Base-by-base conservation (phyloP, 2,329 filamentous ascomycete species). In the Botryotinia narcissicola region DNA sequence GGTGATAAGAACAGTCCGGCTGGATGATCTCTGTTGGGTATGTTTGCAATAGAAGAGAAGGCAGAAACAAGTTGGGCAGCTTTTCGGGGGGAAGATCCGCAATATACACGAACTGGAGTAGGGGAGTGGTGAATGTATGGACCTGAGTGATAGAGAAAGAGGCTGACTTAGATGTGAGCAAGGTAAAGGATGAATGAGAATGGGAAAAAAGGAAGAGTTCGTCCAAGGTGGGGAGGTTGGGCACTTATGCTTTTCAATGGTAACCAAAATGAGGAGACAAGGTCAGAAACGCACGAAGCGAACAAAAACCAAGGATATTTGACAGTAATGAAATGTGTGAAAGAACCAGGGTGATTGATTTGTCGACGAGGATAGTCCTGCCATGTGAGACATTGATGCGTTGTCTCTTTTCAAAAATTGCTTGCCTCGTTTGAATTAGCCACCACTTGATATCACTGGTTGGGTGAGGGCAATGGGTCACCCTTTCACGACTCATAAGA, bases 371-470 rank as follows among this genome's bases (percentile, higher is more conserved):
- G 72, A 71, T 73, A 12, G 37, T 54, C 46, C 29, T 60, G 44
- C 57, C 32, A 70, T 68, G 72, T 77, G 78, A 79, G 78, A 80
- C 77, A 79, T 73, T 73, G 79, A 79, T 80, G 79, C 76, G 79
- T 76, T 80, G 79, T 77, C 77, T 57, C 25, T 57, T 68, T 54
- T 29, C 37, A 40, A 40, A 51, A 64, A 54, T 54, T 46, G 64
- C 64, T 63, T 61, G 35, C 48, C 48, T 57, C 35, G 42, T 62
- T 71, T 51, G 57, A 71, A 71, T 64, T 66, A 67, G 48, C 70
- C 70, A 67, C 32, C 20, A 32, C 40, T 54, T 51, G 44, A 67
- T 72, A 57, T 64, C 35, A 66, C 61, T 71, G 46, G 44, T 22
- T 66, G 62, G 9, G 2, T 54, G n/a, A 35, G 35, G 32, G 59